These are phyloP conservation scores for Caloboletus inedulis DNA, from an alignment of 1,284 basidiomycete genomes.

Conservation along the genomic window DNA sequence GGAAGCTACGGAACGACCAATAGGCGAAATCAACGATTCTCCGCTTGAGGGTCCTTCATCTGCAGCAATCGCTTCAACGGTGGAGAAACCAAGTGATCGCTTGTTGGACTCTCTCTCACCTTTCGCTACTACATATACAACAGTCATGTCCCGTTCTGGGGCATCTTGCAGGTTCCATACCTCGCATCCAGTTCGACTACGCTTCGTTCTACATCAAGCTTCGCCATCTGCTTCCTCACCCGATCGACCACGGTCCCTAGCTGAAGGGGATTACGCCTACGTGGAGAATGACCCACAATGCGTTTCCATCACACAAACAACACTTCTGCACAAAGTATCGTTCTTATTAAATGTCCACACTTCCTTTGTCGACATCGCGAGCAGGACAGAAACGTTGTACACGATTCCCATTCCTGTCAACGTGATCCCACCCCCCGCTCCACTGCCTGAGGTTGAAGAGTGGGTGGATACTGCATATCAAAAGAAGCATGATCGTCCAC, in stretches of 20 bases:
- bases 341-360: slow-evolving; percentile 64
- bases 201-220: slow-evolving; percentile 66
- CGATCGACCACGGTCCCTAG: slow-evolving; percentile 41
- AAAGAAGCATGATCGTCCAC: slow-evolving; percentile 81
- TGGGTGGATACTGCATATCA: slow-evolving; percentile 70
- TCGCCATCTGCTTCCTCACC: slow-evolving; percentile 51
- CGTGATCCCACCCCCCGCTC: slow-evolving; percentile 68
- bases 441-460: slow-evolving; percentile 68
- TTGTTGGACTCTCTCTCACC: slow-evolving; percentile 38
- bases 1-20: slow-evolving; percentile 17
- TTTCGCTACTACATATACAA: slow-evolving; percentile 40
- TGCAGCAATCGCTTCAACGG: slow-evolving; percentile 14
- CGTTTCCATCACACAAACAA: slow-evolving; percentile 70
- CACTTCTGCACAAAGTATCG: slow-evolving; percentile 66
- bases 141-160: slow-evolving; percentile 67
- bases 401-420: slow-evolving; percentile 62
- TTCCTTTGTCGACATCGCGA: slow-evolving; percentile 68
- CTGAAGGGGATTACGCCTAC: slow-evolving; percentile 42
- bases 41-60: slow-evolving; percentile 31
- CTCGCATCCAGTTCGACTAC: slow-evolving; percentile 59
- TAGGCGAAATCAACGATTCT: slow-evolving; percentile 1
- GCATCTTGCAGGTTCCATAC: slow-evolving; percentile 78
- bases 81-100: slow-evolving; percentile 33
- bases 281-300: slow-evolving; percentile 59
- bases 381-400: slow-evolving; percentile 59